A percentile compares a stretch with the other conserved stretches of the same genome.
Conservation (phyloP, 83 land plant species). For the Thuja plicata region DNA sequence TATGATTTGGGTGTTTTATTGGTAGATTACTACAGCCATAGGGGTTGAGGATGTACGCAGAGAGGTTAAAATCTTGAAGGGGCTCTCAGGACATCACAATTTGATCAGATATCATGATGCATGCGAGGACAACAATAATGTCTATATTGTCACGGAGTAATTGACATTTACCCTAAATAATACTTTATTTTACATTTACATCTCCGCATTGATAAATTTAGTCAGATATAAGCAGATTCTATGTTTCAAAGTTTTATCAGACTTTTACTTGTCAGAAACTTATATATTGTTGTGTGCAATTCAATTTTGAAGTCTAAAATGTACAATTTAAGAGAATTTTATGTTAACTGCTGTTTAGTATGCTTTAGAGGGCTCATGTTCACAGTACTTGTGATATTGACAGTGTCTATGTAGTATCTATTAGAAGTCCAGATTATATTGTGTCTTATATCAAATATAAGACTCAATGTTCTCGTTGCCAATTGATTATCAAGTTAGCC, state of each 20-base stretch:
- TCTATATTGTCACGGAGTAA: conserved; percentile 70
- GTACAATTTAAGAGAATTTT: neutral
- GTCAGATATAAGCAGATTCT: neutral
- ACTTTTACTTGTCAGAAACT: neutral
- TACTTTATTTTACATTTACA: neutral
- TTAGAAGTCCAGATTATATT: neutral
- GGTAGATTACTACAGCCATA: conserved; percentile 80
- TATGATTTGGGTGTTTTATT: conserved; percentile 5
- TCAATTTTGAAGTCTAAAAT: neutral
- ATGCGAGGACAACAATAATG: conserved; percentile 63
- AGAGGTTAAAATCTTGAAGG: conserved; percentile 75
- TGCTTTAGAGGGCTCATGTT: neutral
- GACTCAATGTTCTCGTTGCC: neutral
- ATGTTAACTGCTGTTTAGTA: neutral
- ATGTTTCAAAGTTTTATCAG: neutral
- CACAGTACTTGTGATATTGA: neutral
- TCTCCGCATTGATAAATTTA: neutral
- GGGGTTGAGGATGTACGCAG: conserved; percentile 75
- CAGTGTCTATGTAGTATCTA: neutral
- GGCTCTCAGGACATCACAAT: conserved; percentile 58
- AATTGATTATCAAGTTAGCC: too few species aligned
- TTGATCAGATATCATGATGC: conserved; percentile 63
- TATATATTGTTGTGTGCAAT: neutral
- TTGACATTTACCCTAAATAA: conserved; percentile 8
- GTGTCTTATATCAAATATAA: neutral